Evolutionary conservation across 1,284 basidiomycete genomes (phyloP).

Genomic region (Schizopora paradoxa): DNA sequence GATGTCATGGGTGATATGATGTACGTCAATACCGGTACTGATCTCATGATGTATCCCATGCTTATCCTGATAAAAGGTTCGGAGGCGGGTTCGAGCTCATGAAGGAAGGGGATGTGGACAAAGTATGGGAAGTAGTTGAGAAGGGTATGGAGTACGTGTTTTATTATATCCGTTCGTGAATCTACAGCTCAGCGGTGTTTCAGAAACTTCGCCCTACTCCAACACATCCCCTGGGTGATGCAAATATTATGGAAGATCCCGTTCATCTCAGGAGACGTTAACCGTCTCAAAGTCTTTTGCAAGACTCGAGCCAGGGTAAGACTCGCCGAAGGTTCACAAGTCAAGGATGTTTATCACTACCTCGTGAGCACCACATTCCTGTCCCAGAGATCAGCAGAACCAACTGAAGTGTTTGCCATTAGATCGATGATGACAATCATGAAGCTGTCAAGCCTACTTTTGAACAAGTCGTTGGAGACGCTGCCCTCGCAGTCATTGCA

Average conservation of each 20-base stretch:
- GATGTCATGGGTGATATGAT: slow-evolving; percentile 37
- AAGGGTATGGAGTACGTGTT: slow-evolving; percentile 10
- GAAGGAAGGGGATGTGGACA: slow-evolving; percentile 21
- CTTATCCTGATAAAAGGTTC: slow-evolving; percentile 27
- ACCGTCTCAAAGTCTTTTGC: slow-evolving; percentile 4
- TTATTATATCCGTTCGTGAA: too few relatives aligned
- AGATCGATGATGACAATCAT: slow-evolving; percentile 28
- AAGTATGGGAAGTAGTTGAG: slow-evolving; percentile 17
- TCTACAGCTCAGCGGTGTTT: not conserved
- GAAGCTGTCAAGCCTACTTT: slow-evolving; percentile 19
- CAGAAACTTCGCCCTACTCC: slow-evolving; percentile 6
- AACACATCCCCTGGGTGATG: slow-evolving; percentile 12
- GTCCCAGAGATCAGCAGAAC: not conserved
- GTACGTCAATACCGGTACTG: slow-evolving; percentile 16
- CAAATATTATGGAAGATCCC: slow-evolving; percentile 3
- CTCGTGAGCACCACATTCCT: slow-evolving; percentile 24
- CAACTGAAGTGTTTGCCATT: not conserved
- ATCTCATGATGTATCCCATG: not conserved
- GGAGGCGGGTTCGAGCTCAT: slow-evolving; percentile 26
- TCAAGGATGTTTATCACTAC: slow-evolving; percentile 34
- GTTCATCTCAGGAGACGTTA: slow-evolving; percentile 16
- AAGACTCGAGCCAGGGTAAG: not conserved
- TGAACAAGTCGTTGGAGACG: slow-evolving; percentile 27
- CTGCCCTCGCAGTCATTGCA: slow-evolving; percentile 29
- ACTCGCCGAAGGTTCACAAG: slow-evolving; percentile 22